A percentile compares a stretch with the other conserved stretches of the same genome.
phyloP scores from a whole-genome alignment of 202 grass and related monocot genomes.

The Saccharum hybrid region DNA sequence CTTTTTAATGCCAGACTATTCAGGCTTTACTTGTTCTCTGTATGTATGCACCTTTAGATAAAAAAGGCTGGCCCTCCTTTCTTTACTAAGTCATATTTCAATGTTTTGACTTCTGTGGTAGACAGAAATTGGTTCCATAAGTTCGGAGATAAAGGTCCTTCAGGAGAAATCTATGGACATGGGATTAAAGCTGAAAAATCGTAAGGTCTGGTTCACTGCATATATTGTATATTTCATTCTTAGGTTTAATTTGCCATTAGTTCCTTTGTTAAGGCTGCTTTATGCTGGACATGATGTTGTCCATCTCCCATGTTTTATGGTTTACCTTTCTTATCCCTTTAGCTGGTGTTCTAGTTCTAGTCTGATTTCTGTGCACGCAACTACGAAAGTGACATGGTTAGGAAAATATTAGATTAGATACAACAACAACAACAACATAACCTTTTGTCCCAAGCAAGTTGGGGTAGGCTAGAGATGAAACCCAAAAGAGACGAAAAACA shows the following conservation, averaged over 20 bases:
- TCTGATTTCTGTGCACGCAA: not conserved
- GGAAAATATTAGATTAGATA: not conserved
- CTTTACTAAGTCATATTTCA: constrained; percentile 47
- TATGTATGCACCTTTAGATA: constrained; percentile 11
- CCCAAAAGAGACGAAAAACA: no score
- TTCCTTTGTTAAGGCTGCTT: not conserved
- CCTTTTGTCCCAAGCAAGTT: no score
- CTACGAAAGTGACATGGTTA: not conserved
- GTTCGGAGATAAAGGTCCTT: constrained; percentile 96
- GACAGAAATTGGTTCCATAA: constrained; percentile 99
- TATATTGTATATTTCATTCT: constrained; percentile 27
- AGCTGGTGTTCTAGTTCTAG: not conserved
- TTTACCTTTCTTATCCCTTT: not conserved
- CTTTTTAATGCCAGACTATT: not conserved
- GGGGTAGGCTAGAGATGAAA: no score
- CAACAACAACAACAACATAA: no score
- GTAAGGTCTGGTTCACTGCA: constrained; percentile 77
- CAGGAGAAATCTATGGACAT: constrained; percentile 99
- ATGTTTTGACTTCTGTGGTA: constrained; percentile 73
- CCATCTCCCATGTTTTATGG: constrained; percentile 8
- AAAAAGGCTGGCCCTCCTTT: constrained; percentile 18
- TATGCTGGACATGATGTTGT: not conserved
- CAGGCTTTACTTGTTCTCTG: not conserved
- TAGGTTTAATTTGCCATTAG: not conserved
- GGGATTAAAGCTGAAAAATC: constrained; percentile 96